Conservation (phyloP, 768 basidiomycete genomes). For the Mycena rosella region DNA sequence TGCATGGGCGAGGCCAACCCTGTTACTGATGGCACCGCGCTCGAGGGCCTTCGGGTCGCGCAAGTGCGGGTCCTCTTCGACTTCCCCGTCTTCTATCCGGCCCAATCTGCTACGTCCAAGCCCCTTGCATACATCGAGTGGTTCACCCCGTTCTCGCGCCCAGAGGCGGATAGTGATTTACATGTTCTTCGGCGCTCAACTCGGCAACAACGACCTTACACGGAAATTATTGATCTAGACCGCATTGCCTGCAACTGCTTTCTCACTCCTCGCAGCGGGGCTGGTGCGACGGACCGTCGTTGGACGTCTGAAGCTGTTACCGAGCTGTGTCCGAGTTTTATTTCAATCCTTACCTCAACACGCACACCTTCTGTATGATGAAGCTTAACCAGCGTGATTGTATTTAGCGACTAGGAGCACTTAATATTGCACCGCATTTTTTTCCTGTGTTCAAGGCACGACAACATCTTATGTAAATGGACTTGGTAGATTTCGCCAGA, state of each 20-base stretch:
- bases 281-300: neutral
- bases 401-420: too few species aligned
- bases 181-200: neutral
- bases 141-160: neutral
- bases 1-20: neutral
- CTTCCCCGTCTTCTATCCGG: slow-evolving; percentile 4
- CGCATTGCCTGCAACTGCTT: neutral
- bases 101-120: neutral
- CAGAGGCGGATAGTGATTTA: neutral
- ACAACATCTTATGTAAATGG: too few species aligned
- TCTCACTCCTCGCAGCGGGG: neutral
- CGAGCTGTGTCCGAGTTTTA: slow-evolving; percentile 15
- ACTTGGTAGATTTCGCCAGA: too few species aligned
- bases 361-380: neutral
- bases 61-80: slow-evolving; percentile 35
- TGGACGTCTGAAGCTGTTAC: slow-evolving; percentile 13
- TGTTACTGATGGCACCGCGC: slow-evolving; percentile 22
- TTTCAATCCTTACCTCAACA: slow-evolving; percentile 22
- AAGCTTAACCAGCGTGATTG: too few species aligned
- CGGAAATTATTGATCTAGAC: neutral
- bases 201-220: neutral
- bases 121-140: neutral
- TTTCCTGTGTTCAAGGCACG: too few species aligned
- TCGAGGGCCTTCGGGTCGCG: slow-evolving; percentile 32
- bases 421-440: too few species aligned